Evolutionary conservation across 2,329 filamentous ascomycete genomes (phyloP).

Genomic region (Thielaviopsis populi): DNA sequence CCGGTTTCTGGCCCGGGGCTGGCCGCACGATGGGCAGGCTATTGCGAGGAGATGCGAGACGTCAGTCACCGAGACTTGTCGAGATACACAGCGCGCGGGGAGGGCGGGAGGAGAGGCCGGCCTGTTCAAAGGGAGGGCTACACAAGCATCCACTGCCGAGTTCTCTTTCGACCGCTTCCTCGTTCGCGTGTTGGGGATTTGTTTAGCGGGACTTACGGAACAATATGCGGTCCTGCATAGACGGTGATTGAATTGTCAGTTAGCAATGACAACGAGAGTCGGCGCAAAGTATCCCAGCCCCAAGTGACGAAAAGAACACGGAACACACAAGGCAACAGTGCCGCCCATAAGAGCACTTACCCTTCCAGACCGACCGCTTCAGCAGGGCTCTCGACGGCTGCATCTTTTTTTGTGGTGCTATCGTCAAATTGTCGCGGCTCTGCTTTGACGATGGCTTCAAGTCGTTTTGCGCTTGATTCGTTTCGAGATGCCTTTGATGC

Average conservation of each 20-base stretch:
- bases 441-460: background rate
- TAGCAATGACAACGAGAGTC: conserved; percentile 16
- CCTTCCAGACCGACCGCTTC: conserved; percentile 79
- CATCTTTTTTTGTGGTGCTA: conserved; percentile 38
- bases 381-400: conserved; percentile 51
- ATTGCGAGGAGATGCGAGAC: conserved; percentile 1
- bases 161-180: background rate
- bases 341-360: conserved; percentile 29
- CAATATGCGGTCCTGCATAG: conserved; percentile 35
- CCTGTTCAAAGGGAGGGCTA: conserved; percentile 18
- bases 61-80: background rate
- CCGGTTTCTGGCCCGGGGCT: conserved; percentile 45
- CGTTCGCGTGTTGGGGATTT: background rate
- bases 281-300: background rate
- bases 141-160: background rate
- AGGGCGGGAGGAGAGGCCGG: conserved; percentile 19
- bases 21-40: conserved; percentile 50
- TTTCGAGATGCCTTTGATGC: background rate
- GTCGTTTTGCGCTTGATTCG: background rate
- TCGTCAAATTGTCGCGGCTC: background rate
- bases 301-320: background rate
- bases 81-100: background rate
- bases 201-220: conserved; percentile 31
- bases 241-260: conserved; percentile 11
- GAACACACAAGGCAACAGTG: background rate